Base-by-base conservation (phyloP, 768 basidiomycete species). In the Strobilomyces confusus region DNA sequence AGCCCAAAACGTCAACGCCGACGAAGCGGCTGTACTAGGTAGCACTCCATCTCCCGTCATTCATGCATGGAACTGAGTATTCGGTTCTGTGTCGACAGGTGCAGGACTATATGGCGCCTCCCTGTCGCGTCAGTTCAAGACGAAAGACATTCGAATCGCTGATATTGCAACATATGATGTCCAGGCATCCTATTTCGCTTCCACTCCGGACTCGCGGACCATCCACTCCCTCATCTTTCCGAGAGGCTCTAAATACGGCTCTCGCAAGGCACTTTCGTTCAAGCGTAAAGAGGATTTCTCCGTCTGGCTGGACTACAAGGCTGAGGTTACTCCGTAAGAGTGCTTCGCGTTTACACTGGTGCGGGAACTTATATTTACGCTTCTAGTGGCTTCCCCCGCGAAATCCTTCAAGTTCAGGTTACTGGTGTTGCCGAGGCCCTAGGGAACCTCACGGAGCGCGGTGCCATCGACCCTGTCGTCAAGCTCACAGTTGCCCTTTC, bases 21-120 rank as follows among this genome's bases (percentile, higher is more conserved):
- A 98, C 66, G 97, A 99, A 72, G 91, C 93, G 0, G 90, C 89
- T 23, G 95, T 98, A 19, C 80, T 99, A 41, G 93, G 88, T 77
- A 68, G 20, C 60, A 45, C 22, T 8, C 8, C 20, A 15, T 55
- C 22, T 49, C 17, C 3, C 42, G 46, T 52, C 34, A 40, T 2
- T 15, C 1, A 30, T 43, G 26, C 20, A n/a, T 49, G 26, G 25
- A 49, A 48, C 61, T 51, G 51, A 55, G 5, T 30, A 19, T 23
- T 19, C 48, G 9, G 11, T 19, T 54, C 29, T 15, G 17, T 29
- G 34, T 43, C 9, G 15, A 47, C 51, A 76, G 83, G 87, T 40
- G 94, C 95, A 22, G 95, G 90, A 1, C 84, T 97, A 45, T 85
- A 95, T 57, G 97, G 95, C 15, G 95, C 97, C 4, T 78, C 83